These are phyloP conservation scores for Backusella sp. DNA, from an alignment of 192 early-diverging fungal genomes.

Conservation along the genomic window DNA sequence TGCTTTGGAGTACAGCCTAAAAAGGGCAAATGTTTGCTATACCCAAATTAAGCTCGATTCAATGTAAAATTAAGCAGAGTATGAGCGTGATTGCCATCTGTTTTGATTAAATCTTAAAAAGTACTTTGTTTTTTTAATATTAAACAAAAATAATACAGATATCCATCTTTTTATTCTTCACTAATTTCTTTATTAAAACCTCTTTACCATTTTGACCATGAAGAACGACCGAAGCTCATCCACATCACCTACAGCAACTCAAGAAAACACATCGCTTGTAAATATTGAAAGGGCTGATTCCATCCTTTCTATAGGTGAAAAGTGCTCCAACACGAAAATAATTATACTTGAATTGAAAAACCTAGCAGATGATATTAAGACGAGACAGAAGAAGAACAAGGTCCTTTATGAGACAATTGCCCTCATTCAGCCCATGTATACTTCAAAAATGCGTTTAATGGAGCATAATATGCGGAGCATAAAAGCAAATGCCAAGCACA, in stretches of 20 bases:
- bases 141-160: background rate
- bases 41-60: background rate
- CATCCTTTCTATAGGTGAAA: background rate
- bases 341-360: conserved; percentile 7
- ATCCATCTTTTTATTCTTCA: background rate
- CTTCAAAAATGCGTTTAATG: background rate
- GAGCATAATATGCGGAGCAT: conserved; percentile 9
- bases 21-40: background rate
- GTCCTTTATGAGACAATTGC: background rate
- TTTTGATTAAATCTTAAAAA: background rate
- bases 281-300: background rate
- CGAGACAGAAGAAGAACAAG: conserved; percentile 7
- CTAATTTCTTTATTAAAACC: background rate
- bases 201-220: background rate
- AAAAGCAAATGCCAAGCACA: background rate
- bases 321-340: background rate
- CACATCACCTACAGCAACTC: background rate
- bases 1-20: background rate
- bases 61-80: background rate
- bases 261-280: background rate
- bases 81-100: background rate
- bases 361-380: background rate
- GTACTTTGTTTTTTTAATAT: background rate
- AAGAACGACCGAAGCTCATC: background rate
- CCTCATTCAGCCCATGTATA: background rate